These are phyloP conservation scores for Trichothecium roseum DNA, from an alignment of 2,329 filamentous ascomycete species.

Conservation along the genomic window DNA sequence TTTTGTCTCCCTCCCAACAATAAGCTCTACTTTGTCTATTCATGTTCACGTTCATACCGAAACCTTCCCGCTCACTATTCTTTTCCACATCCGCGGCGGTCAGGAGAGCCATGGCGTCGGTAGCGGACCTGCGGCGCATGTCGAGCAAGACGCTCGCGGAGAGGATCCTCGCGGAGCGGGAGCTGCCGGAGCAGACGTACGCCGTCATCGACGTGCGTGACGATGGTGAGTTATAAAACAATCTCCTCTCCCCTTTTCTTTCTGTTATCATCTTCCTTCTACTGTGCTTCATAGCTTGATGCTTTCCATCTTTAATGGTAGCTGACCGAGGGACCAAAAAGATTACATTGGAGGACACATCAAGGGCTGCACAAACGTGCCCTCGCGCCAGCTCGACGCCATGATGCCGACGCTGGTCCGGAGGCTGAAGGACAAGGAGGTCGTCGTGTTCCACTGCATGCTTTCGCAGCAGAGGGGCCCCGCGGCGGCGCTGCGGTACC, in stretches of 20 bases:
- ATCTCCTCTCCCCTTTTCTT: too few relatives aligned
- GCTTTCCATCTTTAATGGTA: neutral
- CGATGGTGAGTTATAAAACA: constrained; percentile 41
- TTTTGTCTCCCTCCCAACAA: too few relatives aligned
- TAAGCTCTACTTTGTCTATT: too few relatives aligned
- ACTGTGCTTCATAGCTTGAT: too few relatives aligned
- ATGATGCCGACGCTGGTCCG: constrained; percentile 75
- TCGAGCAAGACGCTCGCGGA: constrained; percentile 57
- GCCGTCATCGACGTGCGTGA: constrained; percentile 87
- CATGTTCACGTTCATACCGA: neutral
- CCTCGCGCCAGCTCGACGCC: constrained; percentile 61
- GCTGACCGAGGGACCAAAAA: constrained; percentile 18
- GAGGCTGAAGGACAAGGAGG: constrained; percentile 64
- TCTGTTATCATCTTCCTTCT: too few relatives aligned
- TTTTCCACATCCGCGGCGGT: neutral
- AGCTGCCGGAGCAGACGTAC: constrained; percentile 34
- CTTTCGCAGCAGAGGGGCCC: constrained; percentile 87
- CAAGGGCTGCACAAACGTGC: constrained; percentile 62
- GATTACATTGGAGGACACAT: constrained; percentile 93
- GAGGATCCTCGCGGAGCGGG: constrained; percentile 43
- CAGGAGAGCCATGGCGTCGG: constrained; percentile 34
- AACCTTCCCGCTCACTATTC: neutral
- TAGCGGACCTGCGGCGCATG: constrained; percentile 57
- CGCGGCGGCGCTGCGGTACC: constrained; percentile 68
- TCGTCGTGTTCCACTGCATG: constrained; percentile 89